phyloP scores from a whole-genome alignment of 345 rosid species.

The Pugionium cornutum region DNA sequence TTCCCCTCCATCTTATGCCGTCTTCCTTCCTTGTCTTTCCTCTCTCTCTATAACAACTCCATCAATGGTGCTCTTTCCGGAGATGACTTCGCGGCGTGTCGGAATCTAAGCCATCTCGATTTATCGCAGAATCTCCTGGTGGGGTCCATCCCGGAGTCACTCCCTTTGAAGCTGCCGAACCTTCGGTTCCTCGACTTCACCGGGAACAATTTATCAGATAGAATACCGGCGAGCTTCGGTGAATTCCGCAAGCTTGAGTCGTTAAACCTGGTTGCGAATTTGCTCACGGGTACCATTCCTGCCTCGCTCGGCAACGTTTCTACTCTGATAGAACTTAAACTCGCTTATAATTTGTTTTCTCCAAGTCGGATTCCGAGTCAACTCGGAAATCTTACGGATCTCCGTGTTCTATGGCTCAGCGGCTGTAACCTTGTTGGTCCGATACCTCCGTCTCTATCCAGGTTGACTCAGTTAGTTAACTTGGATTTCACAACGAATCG shows the following conservation, averaged over 20 bases:
- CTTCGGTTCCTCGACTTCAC: slow-evolving; percentile 47
- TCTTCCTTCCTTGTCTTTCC: slow-evolving; percentile 53
- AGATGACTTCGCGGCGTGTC: slow-evolving; percentile 51
- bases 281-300: slow-evolving; percentile 61
- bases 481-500: slow-evolving; percentile 57
- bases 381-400: slow-evolving; percentile 57
- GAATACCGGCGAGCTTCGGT: slow-evolving; percentile 56
- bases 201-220: slow-evolving; percentile 65
- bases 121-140: slow-evolving; percentile 50
- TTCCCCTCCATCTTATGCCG: slow-evolving; percentile 77
- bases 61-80: slow-evolving; percentile 67
- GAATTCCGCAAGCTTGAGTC: slow-evolving; percentile 52
- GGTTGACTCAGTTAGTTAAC: slow-evolving; percentile 44
- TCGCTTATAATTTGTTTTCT: slow-evolving; percentile 63
- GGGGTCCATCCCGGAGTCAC: slow-evolving; percentile 60
- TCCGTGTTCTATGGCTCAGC: slow-evolving; percentile 62
- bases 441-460: slow-evolving; percentile 51
- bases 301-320: slow-evolving; percentile 58
- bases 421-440: slow-evolving; percentile 53
- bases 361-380: slow-evolving; percentile 53
- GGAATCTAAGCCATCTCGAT: slow-evolving; percentile 45
- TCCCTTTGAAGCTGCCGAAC: slow-evolving; percentile 50
- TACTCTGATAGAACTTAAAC: slow-evolving; percentile 50
- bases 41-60: slow-evolving; percentile 53
- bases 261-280: slow-evolving; percentile 53